Evolutionary conservation across 768 basidiomycete genomes (phyloP).

Genomic region (Holtermanniella nyarrowii): DNA sequence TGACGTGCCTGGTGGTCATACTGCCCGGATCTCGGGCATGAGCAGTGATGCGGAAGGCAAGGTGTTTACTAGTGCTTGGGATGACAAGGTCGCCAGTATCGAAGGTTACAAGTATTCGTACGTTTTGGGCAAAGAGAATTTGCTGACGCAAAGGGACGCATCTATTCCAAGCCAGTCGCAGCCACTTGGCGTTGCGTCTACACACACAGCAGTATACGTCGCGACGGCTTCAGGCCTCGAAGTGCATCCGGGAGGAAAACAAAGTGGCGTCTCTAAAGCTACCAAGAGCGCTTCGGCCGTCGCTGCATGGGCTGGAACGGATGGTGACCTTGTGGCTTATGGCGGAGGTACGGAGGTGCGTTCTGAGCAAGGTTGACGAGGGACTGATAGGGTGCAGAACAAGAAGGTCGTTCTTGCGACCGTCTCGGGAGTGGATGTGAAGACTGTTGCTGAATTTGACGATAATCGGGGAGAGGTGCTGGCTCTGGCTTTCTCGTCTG

Average conservation of each 20-base stretch:
- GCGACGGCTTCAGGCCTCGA: constrained; percentile 29
- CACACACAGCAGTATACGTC: constrained; percentile 20
- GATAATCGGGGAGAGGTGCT: constrained; percentile 63
- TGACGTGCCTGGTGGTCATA: constrained; percentile 54
- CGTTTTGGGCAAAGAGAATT: constrained; percentile 1
- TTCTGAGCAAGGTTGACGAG: constrained; percentile 1
- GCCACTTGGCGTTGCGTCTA: constrained; percentile 31
- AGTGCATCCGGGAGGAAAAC: constrained; percentile 12
- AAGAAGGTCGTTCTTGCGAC: constrained; percentile 61
- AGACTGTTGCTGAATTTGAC: constrained; percentile 46
- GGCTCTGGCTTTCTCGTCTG: constrained; percentile 66
- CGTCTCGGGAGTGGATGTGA: constrained; percentile 56
- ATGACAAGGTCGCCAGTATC: constrained; percentile 48
- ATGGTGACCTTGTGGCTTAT: constrained; percentile 49
- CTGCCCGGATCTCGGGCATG: constrained; percentile 58
- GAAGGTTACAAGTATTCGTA: constrained; percentile 18
- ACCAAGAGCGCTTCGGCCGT: constrained; percentile 23
- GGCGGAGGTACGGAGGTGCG: constrained; percentile 57
- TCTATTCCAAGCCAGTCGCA: constrained; percentile 32
- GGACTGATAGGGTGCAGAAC: constrained; percentile 46
- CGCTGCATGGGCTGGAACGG: constrained; percentile 11
- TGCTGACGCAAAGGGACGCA: constrained; percentile 4
- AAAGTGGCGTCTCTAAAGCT: constrained; percentile 7
- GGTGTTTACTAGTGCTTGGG: constrained; percentile 65
- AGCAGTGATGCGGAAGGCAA: constrained; percentile 46